Percentiles rank a stretch among this genome's conserved stretches.
Conservation (phyloP, 2,329 filamentous ascomycete genomes). For the Aspergillus terreus region DNA sequence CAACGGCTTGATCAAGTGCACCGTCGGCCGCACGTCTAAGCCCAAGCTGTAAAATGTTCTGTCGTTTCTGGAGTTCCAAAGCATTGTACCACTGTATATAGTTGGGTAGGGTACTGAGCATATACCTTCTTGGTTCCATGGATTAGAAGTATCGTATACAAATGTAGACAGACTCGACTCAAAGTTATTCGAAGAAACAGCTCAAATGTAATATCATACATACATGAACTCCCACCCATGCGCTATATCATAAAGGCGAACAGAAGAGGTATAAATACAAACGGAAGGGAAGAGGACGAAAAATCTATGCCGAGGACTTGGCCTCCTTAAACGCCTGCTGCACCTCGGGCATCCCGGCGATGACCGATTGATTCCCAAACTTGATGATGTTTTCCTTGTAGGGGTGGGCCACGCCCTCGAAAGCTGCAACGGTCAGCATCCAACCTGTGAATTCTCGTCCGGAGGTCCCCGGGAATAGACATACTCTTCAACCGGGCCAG, state of each 20-base stretch:
- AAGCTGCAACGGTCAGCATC: conserved; percentile 53
- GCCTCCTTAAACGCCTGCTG: conserved; percentile 34
- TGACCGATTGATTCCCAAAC: conserved; percentile 56
- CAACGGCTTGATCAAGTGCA: conserved; percentile 94
- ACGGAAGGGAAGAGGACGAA: conserved; percentile 10
- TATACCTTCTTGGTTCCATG: conserved; percentile 1
- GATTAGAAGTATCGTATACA: not conserved
- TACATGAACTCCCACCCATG: conserved; percentile 38
- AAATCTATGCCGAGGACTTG: conserved; percentile 7
- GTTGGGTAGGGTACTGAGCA: conserved; percentile 20
- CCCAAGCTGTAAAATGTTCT: conserved; percentile 28
- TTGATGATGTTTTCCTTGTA: conserved; percentile 84
- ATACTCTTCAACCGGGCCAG: conserved; percentile 77
- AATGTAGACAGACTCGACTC: not conserved
- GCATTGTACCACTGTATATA: conserved; percentile 13
- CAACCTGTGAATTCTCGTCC: not conserved
- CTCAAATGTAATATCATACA: conserved; percentile 9
- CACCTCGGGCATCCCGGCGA: conserved; percentile 33
- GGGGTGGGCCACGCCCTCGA: conserved; percentile 88
- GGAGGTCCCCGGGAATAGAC: conserved; percentile 18
- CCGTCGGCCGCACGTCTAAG: conserved; percentile 53
- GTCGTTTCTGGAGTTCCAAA: conserved; percentile 15
- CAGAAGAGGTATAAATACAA: conserved; percentile 25
- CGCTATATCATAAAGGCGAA: conserved; percentile 32
- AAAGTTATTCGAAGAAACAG: not conserved